Evolutionary conservation across 2,329 filamentous ascomycete species (phyloP).

Genomic region (Gaeumannomyces tritici): DNA sequence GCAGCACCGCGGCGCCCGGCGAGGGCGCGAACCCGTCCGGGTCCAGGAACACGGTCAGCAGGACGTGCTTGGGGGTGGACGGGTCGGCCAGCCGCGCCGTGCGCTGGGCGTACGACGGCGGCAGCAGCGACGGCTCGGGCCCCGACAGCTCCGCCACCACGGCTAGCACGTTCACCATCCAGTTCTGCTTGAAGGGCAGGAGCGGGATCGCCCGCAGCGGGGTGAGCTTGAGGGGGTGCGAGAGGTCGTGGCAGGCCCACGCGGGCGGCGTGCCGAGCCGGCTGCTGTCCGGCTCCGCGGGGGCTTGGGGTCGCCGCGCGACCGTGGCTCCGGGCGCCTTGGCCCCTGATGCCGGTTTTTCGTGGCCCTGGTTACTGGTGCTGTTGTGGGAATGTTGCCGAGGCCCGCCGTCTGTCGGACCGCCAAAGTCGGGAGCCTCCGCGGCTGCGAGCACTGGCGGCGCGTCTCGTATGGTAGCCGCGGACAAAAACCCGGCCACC

Average conservation of each 20-base stretch:
- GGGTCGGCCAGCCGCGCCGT: slow-evolving; percentile 40
- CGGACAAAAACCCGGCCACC: not conserved
- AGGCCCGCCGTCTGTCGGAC: not conserved
- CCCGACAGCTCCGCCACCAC: slow-evolving; percentile 36
- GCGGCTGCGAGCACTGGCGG: too few species aligned
- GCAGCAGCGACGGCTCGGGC: slow-evolving; percentile 37
- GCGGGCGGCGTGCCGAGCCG: slow-evolving; percentile 18
- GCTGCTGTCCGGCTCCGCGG: not conserved
- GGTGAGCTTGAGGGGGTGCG: slow-evolving; percentile 39
- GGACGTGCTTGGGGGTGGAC: slow-evolving; percentile 40
- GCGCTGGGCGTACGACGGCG: slow-evolving; percentile 40
- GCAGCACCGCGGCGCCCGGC: slow-evolving; percentile 38
- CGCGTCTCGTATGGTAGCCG: not conserved
- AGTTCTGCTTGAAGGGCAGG: slow-evolving; percentile 48
- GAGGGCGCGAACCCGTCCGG: slow-evolving; percentile 38
- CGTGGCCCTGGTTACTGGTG: not conserved
- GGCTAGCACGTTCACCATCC: slow-evolving; percentile 45
- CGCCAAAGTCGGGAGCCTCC: not conserved
- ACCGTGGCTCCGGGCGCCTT: too few species aligned
- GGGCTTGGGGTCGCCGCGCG: not conserved
- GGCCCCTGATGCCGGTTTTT: too few species aligned
- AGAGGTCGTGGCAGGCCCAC: slow-evolving; percentile 29
- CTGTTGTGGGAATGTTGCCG: not conserved
- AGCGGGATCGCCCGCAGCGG: slow-evolving; percentile 37
- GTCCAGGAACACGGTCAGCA: slow-evolving; percentile 44